Evolutionary conservation across 2,329 filamentous ascomycete genomes (phyloP).

Genomic region (Aspergillus texensis): DNA sequence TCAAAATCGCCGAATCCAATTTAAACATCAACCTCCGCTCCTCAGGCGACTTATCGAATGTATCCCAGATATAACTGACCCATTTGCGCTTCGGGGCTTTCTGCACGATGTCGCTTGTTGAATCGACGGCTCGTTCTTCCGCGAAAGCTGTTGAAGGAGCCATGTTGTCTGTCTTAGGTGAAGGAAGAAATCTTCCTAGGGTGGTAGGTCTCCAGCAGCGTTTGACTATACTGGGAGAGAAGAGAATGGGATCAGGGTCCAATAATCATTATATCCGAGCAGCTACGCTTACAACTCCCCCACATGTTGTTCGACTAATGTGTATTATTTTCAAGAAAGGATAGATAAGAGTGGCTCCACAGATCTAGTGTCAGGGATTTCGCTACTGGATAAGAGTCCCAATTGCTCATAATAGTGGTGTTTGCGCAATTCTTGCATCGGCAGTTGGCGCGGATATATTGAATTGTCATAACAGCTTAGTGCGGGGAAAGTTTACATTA

Average conservation of each 20-base stretch:
- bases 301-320: background rate
- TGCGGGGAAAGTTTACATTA: background rate
- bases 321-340: background rate
- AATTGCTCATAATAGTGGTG: conserved; percentile 13
- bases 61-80: conserved; percentile 57
- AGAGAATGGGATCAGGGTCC: background rate
- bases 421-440: conserved; percentile 8
- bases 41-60: conserved; percentile 54
- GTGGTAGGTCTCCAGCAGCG: background rate
- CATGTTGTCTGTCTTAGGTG: conserved; percentile 16
- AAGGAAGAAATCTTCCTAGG: background rate
- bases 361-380: background rate
- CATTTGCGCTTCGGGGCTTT: conserved; percentile 43
- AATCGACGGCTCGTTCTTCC: conserved; percentile 18
- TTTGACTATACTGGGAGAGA: background rate
- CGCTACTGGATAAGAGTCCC: background rate
- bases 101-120: conserved; percentile 21
- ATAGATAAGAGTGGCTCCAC: background rate
- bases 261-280: background rate
- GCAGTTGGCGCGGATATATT: background rate
- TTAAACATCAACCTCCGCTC: conserved; percentile 54
- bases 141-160: conserved; percentile 12
- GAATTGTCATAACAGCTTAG: background rate
- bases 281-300: background rate
- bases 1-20: conserved; percentile 52